A percentile compares a stretch with the other conserved stretches of the same genome.
These are phyloP conservation scores for Gossypium davidsonii DNA, from an alignment of 441 rosid genomes.

Conservation along the genomic window DNA sequence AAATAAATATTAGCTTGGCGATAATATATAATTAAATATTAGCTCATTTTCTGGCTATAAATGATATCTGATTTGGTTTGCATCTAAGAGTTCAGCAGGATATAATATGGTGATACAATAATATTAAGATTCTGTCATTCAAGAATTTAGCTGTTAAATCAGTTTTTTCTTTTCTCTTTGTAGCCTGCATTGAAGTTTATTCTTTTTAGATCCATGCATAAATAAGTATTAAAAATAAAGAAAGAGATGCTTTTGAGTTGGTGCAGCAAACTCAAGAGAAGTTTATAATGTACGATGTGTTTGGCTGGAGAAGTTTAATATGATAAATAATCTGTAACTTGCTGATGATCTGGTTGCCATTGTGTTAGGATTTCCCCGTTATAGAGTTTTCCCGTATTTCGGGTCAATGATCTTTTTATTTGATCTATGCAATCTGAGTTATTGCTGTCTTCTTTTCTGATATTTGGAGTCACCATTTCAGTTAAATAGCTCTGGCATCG, in stretches of 20 bases:
- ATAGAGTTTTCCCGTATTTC: background rate
- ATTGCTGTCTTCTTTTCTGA: background rate
- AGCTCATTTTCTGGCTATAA: background rate
- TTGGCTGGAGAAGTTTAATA: background rate
- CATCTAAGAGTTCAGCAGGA: background rate
- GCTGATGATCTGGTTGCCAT: background rate
- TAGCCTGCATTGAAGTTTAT: background rate
- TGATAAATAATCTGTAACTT: conserved; percentile 1
- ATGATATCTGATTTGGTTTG: background rate
- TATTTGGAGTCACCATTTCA: conserved; percentile 26
- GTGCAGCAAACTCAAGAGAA: background rate
- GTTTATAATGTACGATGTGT: background rate
- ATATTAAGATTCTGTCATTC: background rate
- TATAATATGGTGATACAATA: background rate
- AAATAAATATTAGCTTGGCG: background rate
- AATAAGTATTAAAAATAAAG: background rate
- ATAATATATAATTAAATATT: background rate
- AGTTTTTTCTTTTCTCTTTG: background rate
- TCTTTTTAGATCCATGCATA: background rate
- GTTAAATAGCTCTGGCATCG: conserved; percentile 37
- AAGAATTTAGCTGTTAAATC: background rate
- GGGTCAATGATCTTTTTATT: background rate
- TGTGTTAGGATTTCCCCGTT: background rate
- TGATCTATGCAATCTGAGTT: background rate
- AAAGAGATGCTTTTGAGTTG: background rate